Conservation (phyloP, 106 monocot species). For the Acorus gramineus region DNA sequence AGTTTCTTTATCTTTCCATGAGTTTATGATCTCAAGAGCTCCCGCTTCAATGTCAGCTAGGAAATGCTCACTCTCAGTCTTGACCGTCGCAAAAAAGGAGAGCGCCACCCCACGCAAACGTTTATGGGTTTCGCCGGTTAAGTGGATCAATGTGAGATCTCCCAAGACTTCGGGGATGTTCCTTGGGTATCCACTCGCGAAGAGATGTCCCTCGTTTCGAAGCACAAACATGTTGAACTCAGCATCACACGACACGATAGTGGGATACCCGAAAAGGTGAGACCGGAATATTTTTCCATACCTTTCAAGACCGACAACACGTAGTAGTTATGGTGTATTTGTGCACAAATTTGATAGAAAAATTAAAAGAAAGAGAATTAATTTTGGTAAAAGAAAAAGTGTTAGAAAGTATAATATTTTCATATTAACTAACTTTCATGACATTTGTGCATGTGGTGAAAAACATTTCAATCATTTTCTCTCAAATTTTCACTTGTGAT, state of each 20-base stretch:
- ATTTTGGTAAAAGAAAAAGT: too few relatives aligned
- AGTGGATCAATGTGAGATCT: constrained; percentile 7
- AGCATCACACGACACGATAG: constrained; percentile 22
- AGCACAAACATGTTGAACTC: constrained; percentile 32
- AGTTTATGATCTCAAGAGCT: constrained; percentile 9
- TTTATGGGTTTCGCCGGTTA: constrained; percentile 17
- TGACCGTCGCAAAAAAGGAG: constrained; percentile 7
- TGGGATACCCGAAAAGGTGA: constrained; percentile 23
- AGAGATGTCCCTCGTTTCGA: constrained; percentile 25
- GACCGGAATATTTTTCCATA: constrained; percentile 30
- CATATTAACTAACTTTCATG: too few relatives aligned
- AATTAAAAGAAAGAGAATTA: too few relatives aligned
- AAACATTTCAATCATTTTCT: too few relatives aligned
- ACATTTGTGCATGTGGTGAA: too few relatives aligned
- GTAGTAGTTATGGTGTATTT: too few relatives aligned
- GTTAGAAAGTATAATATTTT: too few relatives aligned
- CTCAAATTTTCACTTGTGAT: too few relatives aligned
- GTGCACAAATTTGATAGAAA: too few relatives aligned
- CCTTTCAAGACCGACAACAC: not conserved
- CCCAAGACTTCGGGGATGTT: constrained; percentile 19
- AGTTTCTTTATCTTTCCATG: constrained; percentile 18
- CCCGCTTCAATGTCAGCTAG: constrained; percentile 15
- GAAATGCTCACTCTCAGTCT: not conserved
- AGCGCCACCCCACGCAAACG: constrained; percentile 12
- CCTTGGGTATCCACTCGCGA: constrained; percentile 17